phyloP scores from a whole-genome alignment of 768 basidiomycete genomes.

The Amanita subjunquillea region DNA sequence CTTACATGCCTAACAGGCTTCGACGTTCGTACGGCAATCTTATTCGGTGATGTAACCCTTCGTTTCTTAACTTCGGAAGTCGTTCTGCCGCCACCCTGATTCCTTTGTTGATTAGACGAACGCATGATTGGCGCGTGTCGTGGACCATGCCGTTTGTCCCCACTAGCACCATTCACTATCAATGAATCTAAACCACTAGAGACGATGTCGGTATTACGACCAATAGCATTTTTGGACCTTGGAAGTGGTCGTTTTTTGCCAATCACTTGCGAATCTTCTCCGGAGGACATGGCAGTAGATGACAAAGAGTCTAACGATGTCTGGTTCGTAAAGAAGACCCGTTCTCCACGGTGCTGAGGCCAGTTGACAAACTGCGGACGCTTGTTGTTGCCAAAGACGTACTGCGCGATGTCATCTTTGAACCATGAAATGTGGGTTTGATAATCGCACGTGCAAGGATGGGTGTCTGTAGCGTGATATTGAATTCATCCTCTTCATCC shows the following conservation, averaged over 20 bases:
- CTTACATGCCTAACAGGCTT: conserved; percentile 10
- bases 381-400: conserved; percentile 1
- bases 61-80: conserved; percentile 21
- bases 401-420: background rate
- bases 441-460: conserved; percentile 13
- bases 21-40: conserved; percentile 6
- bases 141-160: background rate
- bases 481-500: conserved; percentile 53
- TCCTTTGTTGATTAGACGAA: background rate
- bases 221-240: conserved; percentile 10
- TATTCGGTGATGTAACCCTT: conserved; percentile 16
- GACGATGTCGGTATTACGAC: conserved; percentile 7
- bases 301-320: conserved; percentile 32
- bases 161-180: background rate
- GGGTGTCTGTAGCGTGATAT: conserved; percentile 61
- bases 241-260: conserved; percentile 33
- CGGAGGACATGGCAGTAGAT: conserved; percentile 19
- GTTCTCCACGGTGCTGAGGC: conserved; percentile 28
- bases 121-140: conserved; percentile 1
- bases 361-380: conserved; percentile 20
- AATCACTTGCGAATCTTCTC: conserved; percentile 24
- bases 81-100: background rate
- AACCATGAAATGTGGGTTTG: background rate
- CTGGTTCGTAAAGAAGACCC: conserved; percentile 26
- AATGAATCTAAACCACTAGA: background rate